Base-by-base conservation (phyloP, 2,329 filamentous ascomycete genomes). In the Lachnellula subtilissima region DNA sequence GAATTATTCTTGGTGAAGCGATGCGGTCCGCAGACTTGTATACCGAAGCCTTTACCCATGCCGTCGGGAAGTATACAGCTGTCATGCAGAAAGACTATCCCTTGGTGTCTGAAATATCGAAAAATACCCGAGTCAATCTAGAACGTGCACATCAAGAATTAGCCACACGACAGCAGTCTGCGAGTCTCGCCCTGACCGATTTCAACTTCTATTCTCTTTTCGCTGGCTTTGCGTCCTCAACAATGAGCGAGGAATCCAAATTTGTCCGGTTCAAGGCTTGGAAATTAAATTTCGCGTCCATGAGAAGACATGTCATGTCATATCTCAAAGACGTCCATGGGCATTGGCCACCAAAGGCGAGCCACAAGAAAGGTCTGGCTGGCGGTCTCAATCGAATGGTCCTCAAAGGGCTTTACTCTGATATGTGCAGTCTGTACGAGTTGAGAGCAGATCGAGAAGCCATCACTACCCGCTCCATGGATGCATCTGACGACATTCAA, bases 121-220 rank as follows among this genome's bases (percentile, higher is more conserved):
- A 76, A 0, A 80, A 82, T 59, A 96, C 92, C 0, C 82, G 84
- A 47, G 88, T 90, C 64, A 84, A 89, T n/a, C 76, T 97, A 7
- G 90, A 94, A 67, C 84, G 90, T 58, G 88, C 91, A 1, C 85
- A 88, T 50, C 79, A 96, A 64, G 91, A 96, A 65, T 78, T 97
- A 3, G 79, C 87, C 36, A 85, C 83, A 58, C 84, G 91, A 19
- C 81, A 90, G 57, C 80, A 85, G 59, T 85, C 80, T 52, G 83
- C 91, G 62, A 87, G 89, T 61, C 75, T 77, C 35, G 86, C 89
- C 45, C 76, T 97, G n/a, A 85, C 89, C 56, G 84, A 91, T 59
- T 97, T 97, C 64, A 90, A 97, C 35, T 97, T 96, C 65, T 91
- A 92, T 0, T 88, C 89, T 0, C 76, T 97, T 5, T 97, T 96